Conservation (phyloP, 1,284 basidiomycete genomes). For the Ceratobasidium sp. region DNA sequence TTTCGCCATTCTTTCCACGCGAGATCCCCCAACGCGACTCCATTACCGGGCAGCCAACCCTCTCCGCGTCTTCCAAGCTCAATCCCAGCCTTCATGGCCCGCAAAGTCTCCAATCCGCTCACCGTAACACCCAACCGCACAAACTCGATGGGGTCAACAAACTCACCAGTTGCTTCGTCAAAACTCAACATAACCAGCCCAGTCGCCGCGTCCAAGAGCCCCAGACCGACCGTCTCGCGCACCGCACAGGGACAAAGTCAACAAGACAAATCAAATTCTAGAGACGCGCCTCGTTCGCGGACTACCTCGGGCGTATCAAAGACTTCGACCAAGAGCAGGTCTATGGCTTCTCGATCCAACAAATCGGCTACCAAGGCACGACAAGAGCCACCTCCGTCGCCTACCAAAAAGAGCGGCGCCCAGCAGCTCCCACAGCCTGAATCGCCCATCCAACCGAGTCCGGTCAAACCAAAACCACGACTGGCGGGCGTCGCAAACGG, state of each 20-base stretch:
- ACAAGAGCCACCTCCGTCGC: constrained; percentile 8
- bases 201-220: constrained; percentile 4
- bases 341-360: background rate
- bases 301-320: constrained; percentile 39
- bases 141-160: constrained; percentile 6
- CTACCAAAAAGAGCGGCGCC: background rate
- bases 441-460: constrained; percentile 30
- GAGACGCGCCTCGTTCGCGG: constrained; percentile 45
- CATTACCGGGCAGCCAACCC: constrained; percentile 47
- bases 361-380: background rate
- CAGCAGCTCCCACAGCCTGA: constrained; percentile 29
- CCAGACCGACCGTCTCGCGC: constrained; percentile 37
- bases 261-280: too few relatives aligned
- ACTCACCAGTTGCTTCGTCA: background rate
- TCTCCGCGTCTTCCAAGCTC: constrained; percentile 49
- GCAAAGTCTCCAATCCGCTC: constrained; percentile 43
- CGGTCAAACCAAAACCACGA: constrained; percentile 34
- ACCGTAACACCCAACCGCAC: constrained; percentile 23
- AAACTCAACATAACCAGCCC: too few relatives aligned
- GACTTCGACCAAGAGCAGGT: constrained; percentile 53
- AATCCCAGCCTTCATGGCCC: constrained; percentile 46
- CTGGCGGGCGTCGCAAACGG: constrained; percentile 15
- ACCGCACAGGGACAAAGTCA: constrained; percentile 11
- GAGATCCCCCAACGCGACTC: constrained; percentile 53
- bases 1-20: constrained; percentile 14